These are phyloP conservation scores for Globisporangium megalacanthum DNA, from an alignment of 352 stramenopile species.

Conservation along the genomic window DNA sequence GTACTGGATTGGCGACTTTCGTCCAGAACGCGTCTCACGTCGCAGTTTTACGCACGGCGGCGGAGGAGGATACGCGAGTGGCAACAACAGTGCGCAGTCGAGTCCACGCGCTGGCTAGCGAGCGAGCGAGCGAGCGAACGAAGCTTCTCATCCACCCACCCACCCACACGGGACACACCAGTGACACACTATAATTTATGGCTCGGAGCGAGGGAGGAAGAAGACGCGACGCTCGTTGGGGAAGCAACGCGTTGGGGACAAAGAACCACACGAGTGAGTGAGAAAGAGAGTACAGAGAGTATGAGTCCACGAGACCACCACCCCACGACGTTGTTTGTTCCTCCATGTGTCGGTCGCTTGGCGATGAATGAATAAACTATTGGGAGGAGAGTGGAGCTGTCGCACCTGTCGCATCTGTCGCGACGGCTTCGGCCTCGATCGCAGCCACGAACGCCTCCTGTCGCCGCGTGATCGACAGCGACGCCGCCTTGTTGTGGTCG, in stretches of 20 bases:
- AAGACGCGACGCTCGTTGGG: neutral
- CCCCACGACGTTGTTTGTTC: constrained; percentile 2
- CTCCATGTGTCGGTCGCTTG: constrained; percentile 5
- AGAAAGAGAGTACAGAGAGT: no score
- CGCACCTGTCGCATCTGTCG: neutral
- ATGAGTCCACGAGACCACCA: neutral
- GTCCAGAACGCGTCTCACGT: constrained; percentile 34
- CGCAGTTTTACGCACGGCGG: constrained; percentile 6
- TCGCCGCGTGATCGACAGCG: constrained; percentile 24
- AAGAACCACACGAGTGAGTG: no score
- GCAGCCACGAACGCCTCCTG: constrained; percentile 50
- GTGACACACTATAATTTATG: constrained; percentile 1
- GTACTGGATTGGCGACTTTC: constrained; percentile 79
- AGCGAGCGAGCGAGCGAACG: no score
- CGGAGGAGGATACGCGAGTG: neutral
- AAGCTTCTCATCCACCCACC: no score
- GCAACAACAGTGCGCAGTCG: constrained; percentile 10
- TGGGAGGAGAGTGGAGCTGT: no score
- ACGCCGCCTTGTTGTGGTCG: constrained; percentile 2
- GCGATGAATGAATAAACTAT: no score
- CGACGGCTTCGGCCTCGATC: constrained; percentile 37
- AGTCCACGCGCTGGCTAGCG: constrained; percentile 5
- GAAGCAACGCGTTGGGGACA: no score
- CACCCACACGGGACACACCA: neutral
- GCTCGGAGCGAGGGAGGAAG: neutral